These are phyloP conservation scores for Phaeomoniella chlamydospora DNA, from an alignment of 2,329 filamentous ascomycete genomes.

Conservation along the genomic window DNA sequence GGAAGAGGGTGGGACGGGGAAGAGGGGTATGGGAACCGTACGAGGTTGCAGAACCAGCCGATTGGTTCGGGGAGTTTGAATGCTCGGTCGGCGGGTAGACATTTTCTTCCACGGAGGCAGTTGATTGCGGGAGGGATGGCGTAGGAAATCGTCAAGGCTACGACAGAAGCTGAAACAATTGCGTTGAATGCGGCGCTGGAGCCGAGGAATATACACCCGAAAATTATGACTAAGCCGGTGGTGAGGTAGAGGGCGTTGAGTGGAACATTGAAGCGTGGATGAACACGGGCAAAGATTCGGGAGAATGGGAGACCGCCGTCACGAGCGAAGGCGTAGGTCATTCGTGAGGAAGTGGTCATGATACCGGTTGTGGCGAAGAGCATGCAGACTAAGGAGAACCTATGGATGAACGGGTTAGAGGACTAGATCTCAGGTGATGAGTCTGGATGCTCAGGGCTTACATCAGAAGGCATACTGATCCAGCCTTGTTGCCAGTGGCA, in stretches of 20 bases:
- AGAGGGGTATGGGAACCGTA: too few relatives aligned
- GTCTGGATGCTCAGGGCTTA: constrained; percentile 11
- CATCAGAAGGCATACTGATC: constrained; percentile 50
- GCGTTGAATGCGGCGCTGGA: constrained; percentile 55
- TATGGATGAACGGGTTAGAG: not conserved
- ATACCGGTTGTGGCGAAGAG: constrained; percentile 49
- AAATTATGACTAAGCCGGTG: constrained; percentile 46
- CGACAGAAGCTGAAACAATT: constrained; percentile 56
- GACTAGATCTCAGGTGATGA: constrained; percentile 1
- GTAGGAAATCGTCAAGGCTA: constrained; percentile 58
- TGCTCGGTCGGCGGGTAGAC: constrained; percentile 43
- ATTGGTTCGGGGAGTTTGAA: constrained; percentile 41
- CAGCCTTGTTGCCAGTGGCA: constrained; percentile 46
- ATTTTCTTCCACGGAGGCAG: constrained; percentile 48
- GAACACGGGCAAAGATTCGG: constrained; percentile 44
- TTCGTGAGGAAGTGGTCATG: constrained; percentile 51
- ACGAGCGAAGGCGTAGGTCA: constrained; percentile 53
- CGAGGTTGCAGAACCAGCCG: constrained; percentile 44
- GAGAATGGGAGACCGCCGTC: constrained; percentile 55
- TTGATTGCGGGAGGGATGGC: constrained; percentile 61
- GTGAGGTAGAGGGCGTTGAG: constrained; percentile 52
- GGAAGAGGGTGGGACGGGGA: too few relatives aligned
- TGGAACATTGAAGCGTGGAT: constrained; percentile 47
- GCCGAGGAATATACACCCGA: constrained; percentile 57
- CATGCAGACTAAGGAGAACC: constrained; percentile 47